Percentiles rank a stretch among this genome's conserved stretches.
These are phyloP conservation scores for Colletotrichum salicis DNA, from an alignment of 2,329 filamentous ascomycete species.

Conservation along the genomic window DNA sequence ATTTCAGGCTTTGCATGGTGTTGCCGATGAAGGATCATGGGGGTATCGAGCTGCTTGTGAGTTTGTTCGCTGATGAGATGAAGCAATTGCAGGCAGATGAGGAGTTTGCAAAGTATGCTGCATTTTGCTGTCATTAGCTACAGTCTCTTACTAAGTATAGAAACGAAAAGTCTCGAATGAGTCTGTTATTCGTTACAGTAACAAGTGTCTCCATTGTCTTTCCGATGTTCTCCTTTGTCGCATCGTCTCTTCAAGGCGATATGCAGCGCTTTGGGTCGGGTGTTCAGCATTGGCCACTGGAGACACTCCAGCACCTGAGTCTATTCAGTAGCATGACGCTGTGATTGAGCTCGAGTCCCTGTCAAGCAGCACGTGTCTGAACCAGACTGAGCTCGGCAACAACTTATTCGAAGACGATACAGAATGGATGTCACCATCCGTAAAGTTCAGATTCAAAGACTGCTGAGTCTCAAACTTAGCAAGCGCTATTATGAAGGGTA, in stretches of 20 bases:
- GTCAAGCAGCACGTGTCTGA: background rate
- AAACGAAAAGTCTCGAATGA: background rate
- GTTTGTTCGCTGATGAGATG: constrained; percentile 43
- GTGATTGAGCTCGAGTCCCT: background rate
- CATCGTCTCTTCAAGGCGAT: background rate
- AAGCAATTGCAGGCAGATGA: constrained; percentile 41
- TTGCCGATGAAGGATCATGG: constrained; percentile 44
- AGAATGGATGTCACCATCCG: background rate
- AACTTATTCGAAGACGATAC: background rate
- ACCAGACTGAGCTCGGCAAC: background rate
- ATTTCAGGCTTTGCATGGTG: constrained; percentile 42
- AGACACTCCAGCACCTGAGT: background rate
- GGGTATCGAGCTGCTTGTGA: constrained; percentile 43
- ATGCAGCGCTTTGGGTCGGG: background rate
- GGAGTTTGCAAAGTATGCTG: constrained; percentile 42
- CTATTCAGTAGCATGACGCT: background rate
- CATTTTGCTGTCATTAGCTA: constrained; percentile 6
- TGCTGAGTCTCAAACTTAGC: background rate
- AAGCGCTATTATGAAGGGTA: background rate
- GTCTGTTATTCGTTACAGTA: no score
- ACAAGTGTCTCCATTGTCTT: no score
- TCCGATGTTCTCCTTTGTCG: no score
- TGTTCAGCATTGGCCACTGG: background rate
- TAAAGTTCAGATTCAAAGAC: background rate
- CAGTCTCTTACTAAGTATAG: background rate